phyloP scores from a whole-genome alignment of 306 rosid species.

The Sechiopsis laciniata region DNA sequence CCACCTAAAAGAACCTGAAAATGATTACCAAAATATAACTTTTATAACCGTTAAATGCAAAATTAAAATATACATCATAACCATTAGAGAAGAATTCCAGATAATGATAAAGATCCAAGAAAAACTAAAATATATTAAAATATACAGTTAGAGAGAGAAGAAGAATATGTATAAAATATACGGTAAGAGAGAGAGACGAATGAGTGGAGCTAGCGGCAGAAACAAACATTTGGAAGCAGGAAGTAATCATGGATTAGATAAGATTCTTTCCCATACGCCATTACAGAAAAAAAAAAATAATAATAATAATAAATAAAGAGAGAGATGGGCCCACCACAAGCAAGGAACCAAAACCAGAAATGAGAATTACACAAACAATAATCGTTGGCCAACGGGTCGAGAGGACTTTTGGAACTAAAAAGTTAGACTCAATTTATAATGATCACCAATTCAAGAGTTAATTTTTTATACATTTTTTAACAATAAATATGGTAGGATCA shows the following conservation, averaged over 20 bases:
- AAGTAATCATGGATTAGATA: conserved; percentile 31
- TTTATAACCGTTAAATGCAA: not conserved
- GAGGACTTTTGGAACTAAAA: no score
- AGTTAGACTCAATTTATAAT: no score
- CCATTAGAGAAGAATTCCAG: not conserved
- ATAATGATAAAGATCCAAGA: not conserved
- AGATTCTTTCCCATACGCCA: conserved; percentile 34
- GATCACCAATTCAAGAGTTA: no score
- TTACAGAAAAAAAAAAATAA: not conserved
- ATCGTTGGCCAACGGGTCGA: no score
- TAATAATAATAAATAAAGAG: not conserved
- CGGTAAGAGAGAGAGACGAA: not conserved
- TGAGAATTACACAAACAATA: not conserved
- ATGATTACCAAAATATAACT: not conserved
- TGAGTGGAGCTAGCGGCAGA: conserved; percentile 17
- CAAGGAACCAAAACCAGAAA: conserved; percentile 29
- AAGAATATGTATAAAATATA: not conserved
- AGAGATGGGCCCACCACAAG: conserved; percentile 39
- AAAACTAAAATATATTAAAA: no score
- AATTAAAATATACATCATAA: not conserved
- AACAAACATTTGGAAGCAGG: conserved; percentile 22
- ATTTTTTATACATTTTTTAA: no score
- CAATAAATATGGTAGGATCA: no score
- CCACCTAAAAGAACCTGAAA: not conserved
- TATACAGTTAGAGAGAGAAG: no score